phyloP scores from a whole-genome alignment of 1,284 basidiomycete genomes.

The Leccinum pachyderme region DNA sequence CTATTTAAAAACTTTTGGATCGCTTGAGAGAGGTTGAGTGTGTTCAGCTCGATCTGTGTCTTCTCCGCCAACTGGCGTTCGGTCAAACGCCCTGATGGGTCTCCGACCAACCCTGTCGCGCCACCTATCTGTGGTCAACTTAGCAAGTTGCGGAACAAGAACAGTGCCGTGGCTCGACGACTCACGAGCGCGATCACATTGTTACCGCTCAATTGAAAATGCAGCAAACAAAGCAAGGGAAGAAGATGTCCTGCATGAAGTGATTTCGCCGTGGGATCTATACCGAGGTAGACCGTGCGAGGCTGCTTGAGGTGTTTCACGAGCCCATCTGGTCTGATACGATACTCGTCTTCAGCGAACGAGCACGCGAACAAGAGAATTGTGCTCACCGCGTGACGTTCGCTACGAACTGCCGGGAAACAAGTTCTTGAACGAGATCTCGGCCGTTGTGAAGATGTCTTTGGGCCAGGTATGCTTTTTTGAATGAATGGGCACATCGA shows the following conservation, averaged over 20 bases:
- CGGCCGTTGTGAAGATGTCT: slow-evolving; percentile 21
- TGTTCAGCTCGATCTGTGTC: slow-evolving; percentile 66
- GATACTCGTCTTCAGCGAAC: slow-evolving; percentile 1
- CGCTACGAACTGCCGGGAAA: slow-evolving; percentile 28
- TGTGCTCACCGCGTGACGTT: slow-evolving; percentile 31
- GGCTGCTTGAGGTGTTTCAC: slow-evolving; percentile 31
- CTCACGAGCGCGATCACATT: slow-evolving; percentile 77
- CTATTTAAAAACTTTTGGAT: slow-evolving; percentile 72
- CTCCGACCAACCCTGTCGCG: slow-evolving; percentile 95
- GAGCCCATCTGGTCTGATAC: slow-evolving; percentile 26
- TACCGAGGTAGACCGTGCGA: slow-evolving; percentile 80
- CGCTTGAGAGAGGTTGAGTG: slow-evolving; percentile 61
- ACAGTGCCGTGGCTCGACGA: slow-evolving; percentile 14
- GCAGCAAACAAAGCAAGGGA: slow-evolving; percentile 82
- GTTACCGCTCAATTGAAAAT: slow-evolving; percentile 86
- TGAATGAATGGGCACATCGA: slow-evolving; percentile 14
- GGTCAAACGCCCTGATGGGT: slow-evolving; percentile 87
- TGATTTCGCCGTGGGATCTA: slow-evolving; percentile 89
- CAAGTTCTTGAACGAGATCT: slow-evolving; percentile 28
- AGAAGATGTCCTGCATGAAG: slow-evolving; percentile 94
- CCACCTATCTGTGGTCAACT: slow-evolving; percentile 78
- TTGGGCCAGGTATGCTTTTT: not conserved
- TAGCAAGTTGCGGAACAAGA: not conserved
- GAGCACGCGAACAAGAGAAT: not conserved
- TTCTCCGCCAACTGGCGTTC: slow-evolving; percentile 75